Base-by-base conservation (phyloP, 78 protist species). In the Dictyostelium firmibasis region DNA sequence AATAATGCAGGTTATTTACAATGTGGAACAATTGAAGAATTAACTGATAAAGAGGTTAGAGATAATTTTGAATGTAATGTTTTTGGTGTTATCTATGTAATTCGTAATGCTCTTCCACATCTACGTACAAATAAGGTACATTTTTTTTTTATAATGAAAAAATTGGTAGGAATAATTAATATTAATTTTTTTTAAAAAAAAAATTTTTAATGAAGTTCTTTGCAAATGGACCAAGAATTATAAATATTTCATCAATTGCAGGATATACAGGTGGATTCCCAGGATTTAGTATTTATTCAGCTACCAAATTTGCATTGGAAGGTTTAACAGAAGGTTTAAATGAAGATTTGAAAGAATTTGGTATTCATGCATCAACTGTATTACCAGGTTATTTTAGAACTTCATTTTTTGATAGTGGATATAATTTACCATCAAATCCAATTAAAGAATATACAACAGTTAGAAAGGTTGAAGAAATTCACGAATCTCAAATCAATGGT, bases 271-370 rank as follows among this genome's bases (percentile, higher is more conserved):
- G 85, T 14, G 2, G 4, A 10, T 88, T 81, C 47, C 81, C 81
- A 62, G 79, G 69, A 4, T 35, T 79, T 43, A 50, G 53, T 2
- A 1, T 57, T 4, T 88, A 88, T 38, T 33, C 72, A 16, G 43
- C 81, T 23, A 79, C 84, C 75, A 88, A 88, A 64, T 78, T 79
- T 79, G 93, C 93, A 16, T 6, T 88, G 2, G 93, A 88, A 36
- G 86, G 85, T 62, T 18, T 88, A 25, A 88, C 81, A 43, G 83
- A 79, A 44, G 18, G 81, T 8, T 62, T 62, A 38, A 36, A 53
- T 25, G 79, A 53, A 2, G 93, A 88, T 41, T 20, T 88, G 18
- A 43, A 77, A 62, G 72, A 41, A 79, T 76, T 74, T 67, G 72
- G 64, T 4, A 25, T 38, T 9, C 38, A 35, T 11, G 81, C 50